A percentile compares a stretch with the other conserved stretches of the same genome.
Evolutionary conservation across 2,329 filamentous ascomycete species (phyloP).

Genomic region (Tetracladium maxilliforme): DNA sequence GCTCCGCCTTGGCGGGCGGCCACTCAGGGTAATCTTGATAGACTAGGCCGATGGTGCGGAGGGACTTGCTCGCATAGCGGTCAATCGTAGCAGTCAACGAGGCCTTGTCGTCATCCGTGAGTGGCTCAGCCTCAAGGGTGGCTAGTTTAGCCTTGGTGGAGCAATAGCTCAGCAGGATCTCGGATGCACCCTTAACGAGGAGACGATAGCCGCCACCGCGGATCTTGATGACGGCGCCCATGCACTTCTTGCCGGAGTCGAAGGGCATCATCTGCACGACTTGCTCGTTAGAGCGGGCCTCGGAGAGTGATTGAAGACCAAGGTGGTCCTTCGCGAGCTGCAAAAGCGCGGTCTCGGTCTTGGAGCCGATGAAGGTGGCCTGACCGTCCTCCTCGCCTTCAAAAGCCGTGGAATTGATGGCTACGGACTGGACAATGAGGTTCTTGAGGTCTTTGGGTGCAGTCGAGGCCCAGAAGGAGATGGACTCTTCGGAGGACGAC

Average conservation of each 20-base stretch:
- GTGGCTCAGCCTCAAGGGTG: no score
- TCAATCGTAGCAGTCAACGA: slow-evolving; percentile 15
- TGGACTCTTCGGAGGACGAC: no score
- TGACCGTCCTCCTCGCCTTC: slow-evolving; percentile 31
- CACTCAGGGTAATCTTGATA: slow-evolving; percentile 22
- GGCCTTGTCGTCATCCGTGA: slow-evolving; percentile 7
- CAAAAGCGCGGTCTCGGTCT: slow-evolving; percentile 39
- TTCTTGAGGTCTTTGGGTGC: no score
- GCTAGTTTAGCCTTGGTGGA: no score
- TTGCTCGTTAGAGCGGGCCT: slow-evolving; percentile 29
- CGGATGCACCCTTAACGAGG: slow-evolving; percentile 39
- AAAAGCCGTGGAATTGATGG: slow-evolving; percentile 55
- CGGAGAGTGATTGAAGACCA: slow-evolving; percentile 28
- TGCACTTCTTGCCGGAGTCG: slow-evolving; percentile 38
- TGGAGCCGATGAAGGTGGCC: slow-evolving; percentile 34
- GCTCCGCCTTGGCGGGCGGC: slow-evolving; percentile 17
- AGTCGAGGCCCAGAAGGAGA: no score
- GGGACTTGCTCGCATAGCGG: slow-evolving; percentile 20
- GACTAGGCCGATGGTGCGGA: slow-evolving; percentile 23
- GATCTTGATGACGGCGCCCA: slow-evolving; percentile 37
- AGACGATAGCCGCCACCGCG: slow-evolving; percentile 29
- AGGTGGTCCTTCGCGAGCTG: slow-evolving; percentile 33
- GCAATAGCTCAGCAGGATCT: slow-evolving; percentile 33
- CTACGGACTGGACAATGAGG: no score
- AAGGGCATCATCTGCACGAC: slow-evolving; percentile 35